Base-by-base conservation (phyloP, 2,329 filamentous ascomycete species). In the Alternaria infectoria region DNA sequence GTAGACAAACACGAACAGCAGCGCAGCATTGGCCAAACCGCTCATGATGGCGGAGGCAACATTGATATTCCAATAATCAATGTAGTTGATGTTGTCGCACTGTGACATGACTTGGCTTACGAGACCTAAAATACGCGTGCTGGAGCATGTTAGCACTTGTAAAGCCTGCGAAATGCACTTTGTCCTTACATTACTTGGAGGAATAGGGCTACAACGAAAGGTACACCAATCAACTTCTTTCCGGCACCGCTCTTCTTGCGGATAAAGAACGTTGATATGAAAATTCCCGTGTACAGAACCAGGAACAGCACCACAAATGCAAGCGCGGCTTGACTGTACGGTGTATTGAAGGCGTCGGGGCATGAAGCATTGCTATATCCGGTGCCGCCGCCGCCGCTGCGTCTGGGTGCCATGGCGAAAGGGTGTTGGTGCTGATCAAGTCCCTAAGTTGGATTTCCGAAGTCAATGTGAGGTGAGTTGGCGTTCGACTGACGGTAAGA, bases 1-100 rank as follows among this genome's bases (percentile, higher is more conserved):
- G 54, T 64, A 76, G 28, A 75, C 51, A 6, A 72, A 66, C 3
- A 74, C 60, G 8, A 74, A 65, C 1, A 78, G 68, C 2, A 79
- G 55, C 57, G 71, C 46, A 57, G 64, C 74, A n/a, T 60, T 45
- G 44, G 51, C 64, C 9, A 79, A 19, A n/a, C 23, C 9, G 51
- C 57, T 61, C 46, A 78, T 74, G 2, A 78, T 49, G 4, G 2
- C 44, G 17, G 25, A 58, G n/a, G 70, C 66, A 26, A 74, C 70
- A 21, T 19, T n/a, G 46, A 69, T 57, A 28, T 64, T 26, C 26
- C 52, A 62, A 52, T 66, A 69, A 43, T 21, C 43, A 5, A 10
- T 1, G 30, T 45, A 0, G 61, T 61, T 6, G 13, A 43, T 2
- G 6, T 21, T 10, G 10, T 9, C 15, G 49, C 73, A 76, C 52